Evolutionary conservation across 2,329 filamentous ascomycete genomes (phyloP), one percentile per base, ranked within the genome.

Genomic region (Hypoxylon rubiginosum): DNA sequence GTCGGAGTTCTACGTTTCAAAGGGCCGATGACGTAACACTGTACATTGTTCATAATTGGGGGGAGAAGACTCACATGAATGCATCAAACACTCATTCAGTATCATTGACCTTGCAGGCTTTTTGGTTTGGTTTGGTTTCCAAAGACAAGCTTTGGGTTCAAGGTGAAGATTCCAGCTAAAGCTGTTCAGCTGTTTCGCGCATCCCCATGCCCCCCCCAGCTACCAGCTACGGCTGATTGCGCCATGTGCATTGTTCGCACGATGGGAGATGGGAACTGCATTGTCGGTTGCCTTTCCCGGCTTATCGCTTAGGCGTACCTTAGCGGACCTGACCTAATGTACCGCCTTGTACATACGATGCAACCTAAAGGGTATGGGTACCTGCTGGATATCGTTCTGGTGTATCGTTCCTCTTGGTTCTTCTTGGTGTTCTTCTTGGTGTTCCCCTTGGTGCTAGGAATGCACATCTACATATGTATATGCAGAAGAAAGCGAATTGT

Each of bases 21-120:
- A 57, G 58, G 41, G 30, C 60, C 34, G 57, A 68, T 68, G 62
- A 68, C 62, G 62, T 68, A 64, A 21, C 7, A 30, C 32, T 36
- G 58, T 19, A 43, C 39, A 10, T 26, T 39, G 32, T 34, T 54
- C 28, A 45, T 46, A n/a, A 9, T n/a, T 15, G 45, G 6, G 17
- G 41, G 36, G 11, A 43, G 11, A 43, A 28, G 21, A 50, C 48
- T 67, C 64, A 61, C 56, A 67, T 61, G 64, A 61, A 64, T 55
- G 53, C 48, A 54, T 67, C 48, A 58, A 11, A 45, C 26, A 30
- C 53, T 62, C 41, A 61, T 62, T 43, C 19, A 32, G 7, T 49
- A 55, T 62, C 43, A 48, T 46, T 17, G 19, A 34, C 28, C 48
- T 54, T 21, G 10, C 8, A 24, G 24, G 39, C 19, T 34, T 24